phyloP scores from a whole-genome alignment of 1,284 basidiomycete species.

The Sanghuangporus sanghuang region DNA sequence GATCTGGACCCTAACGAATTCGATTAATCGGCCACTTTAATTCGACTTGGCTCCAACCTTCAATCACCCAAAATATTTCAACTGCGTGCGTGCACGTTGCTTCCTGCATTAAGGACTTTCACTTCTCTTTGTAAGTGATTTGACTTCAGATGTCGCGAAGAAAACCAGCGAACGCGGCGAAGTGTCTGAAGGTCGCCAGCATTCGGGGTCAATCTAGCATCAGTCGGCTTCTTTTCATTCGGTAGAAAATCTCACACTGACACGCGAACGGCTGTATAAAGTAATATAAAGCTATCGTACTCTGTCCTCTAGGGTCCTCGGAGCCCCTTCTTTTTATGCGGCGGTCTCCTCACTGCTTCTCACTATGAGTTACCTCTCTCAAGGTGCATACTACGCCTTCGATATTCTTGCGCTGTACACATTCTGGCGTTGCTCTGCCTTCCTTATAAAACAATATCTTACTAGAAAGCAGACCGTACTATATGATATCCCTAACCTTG shows the following conservation, averaged over 20 bases:
- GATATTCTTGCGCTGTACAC: not conserved
- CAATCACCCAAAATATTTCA: not conserved
- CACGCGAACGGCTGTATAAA: no score
- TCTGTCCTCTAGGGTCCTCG: no score
- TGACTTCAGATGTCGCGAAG: no score
- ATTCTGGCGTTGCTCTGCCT: not conserved
- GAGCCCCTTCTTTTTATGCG: no score
- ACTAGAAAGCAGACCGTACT: constrained; percentile 3
- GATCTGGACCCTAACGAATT: not conserved
- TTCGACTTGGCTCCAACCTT: not conserved
- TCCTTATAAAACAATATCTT: constrained; percentile 1
- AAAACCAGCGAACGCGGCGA: not conserved
- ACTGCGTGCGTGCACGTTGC: no score
- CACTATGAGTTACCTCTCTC: not conserved
- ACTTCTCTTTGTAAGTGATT: no score
- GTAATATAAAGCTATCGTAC: no score
- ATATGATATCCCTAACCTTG: constrained; percentile 18
- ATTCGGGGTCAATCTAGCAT: not conserved
- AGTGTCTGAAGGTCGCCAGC: not conserved
- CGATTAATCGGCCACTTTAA: no score
- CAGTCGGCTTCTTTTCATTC: not conserved
- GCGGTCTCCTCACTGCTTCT: not conserved
- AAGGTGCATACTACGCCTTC: not conserved
- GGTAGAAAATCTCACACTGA: not conserved
- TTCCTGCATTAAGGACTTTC: no score